A percentile compares a stretch with the other conserved stretches of the same genome.
These are phyloP conservation scores for Micromonas commoda DNA, from an alignment of 139 green algal species.

Conservation along the genomic window DNA sequence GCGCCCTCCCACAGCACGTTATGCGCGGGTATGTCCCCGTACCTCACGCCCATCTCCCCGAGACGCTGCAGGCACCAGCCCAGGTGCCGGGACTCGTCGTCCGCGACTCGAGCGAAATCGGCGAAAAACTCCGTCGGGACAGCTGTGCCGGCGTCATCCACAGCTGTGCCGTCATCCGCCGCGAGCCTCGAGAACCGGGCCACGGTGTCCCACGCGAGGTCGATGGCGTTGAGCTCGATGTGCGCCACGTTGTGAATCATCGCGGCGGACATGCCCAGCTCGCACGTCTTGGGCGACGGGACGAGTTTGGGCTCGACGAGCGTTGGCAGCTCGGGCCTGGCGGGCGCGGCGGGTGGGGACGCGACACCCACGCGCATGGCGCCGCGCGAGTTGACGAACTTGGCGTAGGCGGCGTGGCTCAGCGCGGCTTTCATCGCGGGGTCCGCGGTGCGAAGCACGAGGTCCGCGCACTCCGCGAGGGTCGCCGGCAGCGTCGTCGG, in stretches of 20 bases:
- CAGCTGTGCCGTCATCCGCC: neutral
- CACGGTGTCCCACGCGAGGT: constrained; percentile 51
- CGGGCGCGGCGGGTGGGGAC: constrained; percentile 6
- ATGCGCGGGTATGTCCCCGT: constrained; percentile 46
- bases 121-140: constrained; percentile 34
- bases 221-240: constrained; percentile 50
- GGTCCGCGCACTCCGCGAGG: neutral
- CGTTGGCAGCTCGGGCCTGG: constrained; percentile 11
- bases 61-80: constrained; percentile 44
- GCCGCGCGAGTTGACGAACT: neutral
- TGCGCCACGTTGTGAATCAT: constrained; percentile 49
- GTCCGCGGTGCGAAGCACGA: constrained; percentile 19
- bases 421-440: constrained; percentile 23
- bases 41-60: constrained; percentile 38
- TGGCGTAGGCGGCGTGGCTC: constrained; percentile 16
- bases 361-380: neutral
- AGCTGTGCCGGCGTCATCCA: neutral
- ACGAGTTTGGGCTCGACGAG: constrained; percentile 26
- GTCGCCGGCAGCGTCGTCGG: neutral
- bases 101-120: constrained; percentile 45
- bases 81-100: constrained; percentile 47
- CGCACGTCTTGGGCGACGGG: constrained; percentile 22
- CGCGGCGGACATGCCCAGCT: constrained; percentile 27
- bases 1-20: constrained; percentile 41
- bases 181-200: constrained; percentile 36